Percentiles rank a stretch among this genome's conserved stretches.
phyloP scores from a whole-genome alignment of 2,329 filamentous ascomycete genomes.

The Lachnellula hyalina region DNA sequence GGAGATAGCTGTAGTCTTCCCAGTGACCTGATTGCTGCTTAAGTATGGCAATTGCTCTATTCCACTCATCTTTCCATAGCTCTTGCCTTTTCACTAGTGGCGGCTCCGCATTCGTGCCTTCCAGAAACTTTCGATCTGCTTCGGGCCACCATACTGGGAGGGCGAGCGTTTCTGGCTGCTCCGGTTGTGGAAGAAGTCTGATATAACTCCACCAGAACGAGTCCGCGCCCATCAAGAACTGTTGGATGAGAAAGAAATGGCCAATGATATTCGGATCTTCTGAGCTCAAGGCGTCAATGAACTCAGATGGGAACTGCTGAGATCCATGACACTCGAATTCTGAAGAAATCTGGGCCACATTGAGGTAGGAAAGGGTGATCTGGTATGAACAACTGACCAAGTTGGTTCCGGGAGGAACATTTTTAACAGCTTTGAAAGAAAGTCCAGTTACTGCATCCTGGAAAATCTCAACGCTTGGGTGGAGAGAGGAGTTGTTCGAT shows the following conservation, averaged over 20 bases:
- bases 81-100: conserved; percentile 20
- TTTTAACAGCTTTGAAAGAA: conserved; percentile 39
- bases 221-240: conserved; percentile 51
- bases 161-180: conserved; percentile 43
- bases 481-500: conserved; percentile 42
- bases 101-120: conserved; percentile 27
- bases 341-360: conserved; percentile 40
- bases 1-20: conserved; percentile 28
- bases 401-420: conserved; percentile 18
- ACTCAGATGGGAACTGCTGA: conserved; percentile 41
- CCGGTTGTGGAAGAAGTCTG: conserved; percentile 56
- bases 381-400: conserved; percentile 49
- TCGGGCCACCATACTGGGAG: conserved; percentile 60
- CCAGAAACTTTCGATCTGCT: conserved; percentile 51
- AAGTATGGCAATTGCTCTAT: conserved; percentile 18
- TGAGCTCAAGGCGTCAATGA: conserved; percentile 44
- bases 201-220: conserved; percentile 70
- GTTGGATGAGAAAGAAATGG: conserved; percentile 64
- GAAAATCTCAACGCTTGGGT: conserved; percentile 49
- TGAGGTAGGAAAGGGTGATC: conserved; percentile 54
- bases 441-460: conserved; percentile 45
- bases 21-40: conserved; percentile 6
- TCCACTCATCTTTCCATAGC: conserved; percentile 26
- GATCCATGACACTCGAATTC: conserved; percentile 19
- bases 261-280: conserved; percentile 50